Evolutionary conservation across 2,329 filamentous ascomycete genomes (phyloP).

Genomic region (Fusarium tupiense): DNA sequence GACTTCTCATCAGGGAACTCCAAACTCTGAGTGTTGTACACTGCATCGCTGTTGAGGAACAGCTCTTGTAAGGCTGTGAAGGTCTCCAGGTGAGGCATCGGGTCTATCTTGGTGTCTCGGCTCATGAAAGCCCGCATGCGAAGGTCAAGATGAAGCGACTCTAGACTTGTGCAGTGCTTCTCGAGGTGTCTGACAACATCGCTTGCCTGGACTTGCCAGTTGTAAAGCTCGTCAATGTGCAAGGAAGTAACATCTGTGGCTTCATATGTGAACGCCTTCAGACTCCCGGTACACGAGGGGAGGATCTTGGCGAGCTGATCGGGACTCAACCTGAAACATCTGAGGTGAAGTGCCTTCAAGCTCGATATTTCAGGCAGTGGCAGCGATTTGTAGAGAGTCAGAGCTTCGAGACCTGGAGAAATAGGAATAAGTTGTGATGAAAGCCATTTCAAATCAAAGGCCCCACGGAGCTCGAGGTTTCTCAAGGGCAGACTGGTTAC

Average conservation of each 20-base stretch:
- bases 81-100: neutral
- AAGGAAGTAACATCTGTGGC: neutral
- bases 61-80: constrained; percentile 19
- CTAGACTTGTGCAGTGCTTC: neutral
- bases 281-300: neutral
- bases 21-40: constrained; percentile 1
- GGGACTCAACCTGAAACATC: neutral
- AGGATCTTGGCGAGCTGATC: neutral
- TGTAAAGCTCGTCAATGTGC: neutral
- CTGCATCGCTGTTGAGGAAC: constrained; percentile 2
- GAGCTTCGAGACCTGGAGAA: constrained; percentile 4
- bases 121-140: neutral
- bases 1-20: neutral
- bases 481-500: constrained; percentile 4
- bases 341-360: constrained; percentile 5
- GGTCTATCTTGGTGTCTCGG: neutral
- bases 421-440: neutral
- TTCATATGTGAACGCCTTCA: constrained; percentile 22
- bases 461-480: neutral
- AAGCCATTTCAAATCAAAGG: neutral
- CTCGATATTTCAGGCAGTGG: neutral
- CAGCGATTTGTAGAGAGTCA: neutral
- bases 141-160: constrained; percentile 21
- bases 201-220: constrained; percentile 1
- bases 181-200: constrained; percentile 5